Evolutionary conservation across 805 yeast genomes (phyloP), one percentile per base, ranked within the genome.

Genomic region (Schwanniomyces yamadae): DNA sequence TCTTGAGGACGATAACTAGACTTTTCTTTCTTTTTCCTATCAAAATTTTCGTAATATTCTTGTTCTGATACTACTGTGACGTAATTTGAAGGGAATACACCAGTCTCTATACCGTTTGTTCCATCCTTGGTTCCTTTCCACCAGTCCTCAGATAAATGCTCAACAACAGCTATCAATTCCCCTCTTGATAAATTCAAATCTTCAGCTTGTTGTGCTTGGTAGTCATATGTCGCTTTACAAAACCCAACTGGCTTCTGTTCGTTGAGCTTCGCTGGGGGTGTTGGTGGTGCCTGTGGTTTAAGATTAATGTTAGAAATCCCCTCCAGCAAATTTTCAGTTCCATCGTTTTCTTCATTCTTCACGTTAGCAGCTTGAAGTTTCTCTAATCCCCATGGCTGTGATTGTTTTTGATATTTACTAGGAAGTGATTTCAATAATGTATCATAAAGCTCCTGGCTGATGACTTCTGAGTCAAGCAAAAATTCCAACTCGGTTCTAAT

Each of bases 21-120:
- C 34, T 50, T 48, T 37, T 51, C 57, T 10, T 40, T 39, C 37
- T 50, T 33, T 45, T 43, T 22, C 8, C 28, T 8, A 13, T 29
- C 34, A 21, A 20, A 36, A 23, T 36, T 22, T 20, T 40, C 29
- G 15, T 47, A 42, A 39, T 54, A 61, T 31, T 67, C 71, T 15
- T 57, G 46, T 37, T 55, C 59, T 9, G 66, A 47, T 4, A 72
- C 53, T 26, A 71, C 44, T 16, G 45, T 73, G 33, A 89, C 95
- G 54, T 93, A 91, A 57, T 87, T 87, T 1, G 91, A 67, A 6
- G 99, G 99, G 66, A 93, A 90, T 54, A 90, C 81, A 28, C 98
- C 99, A 6, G 75, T 73, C 21, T 60, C 57, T 4, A 77, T 75
- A 1, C 59, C 44, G 6, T 34, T 34, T 28, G 71, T 56, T 12